Percentiles rank a stretch among this genome's conserved stretches.
Conservation (phyloP, 139 green algal genomes). For the Coccomyxa sp. region DNA sequence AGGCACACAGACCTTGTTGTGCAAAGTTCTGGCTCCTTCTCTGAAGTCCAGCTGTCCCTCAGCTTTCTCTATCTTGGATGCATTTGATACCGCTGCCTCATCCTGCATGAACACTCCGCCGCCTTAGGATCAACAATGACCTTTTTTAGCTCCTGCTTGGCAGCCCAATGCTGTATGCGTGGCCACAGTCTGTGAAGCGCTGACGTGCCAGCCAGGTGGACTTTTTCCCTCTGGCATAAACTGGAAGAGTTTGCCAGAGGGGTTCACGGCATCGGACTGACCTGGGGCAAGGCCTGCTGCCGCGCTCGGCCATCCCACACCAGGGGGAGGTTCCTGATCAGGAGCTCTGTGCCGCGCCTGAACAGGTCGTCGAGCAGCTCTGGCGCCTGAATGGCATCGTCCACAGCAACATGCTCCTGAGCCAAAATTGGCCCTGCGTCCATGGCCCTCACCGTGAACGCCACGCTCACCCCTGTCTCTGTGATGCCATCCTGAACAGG, state of each 20-base stretch:
- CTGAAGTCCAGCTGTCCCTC: constrained; percentile 72
- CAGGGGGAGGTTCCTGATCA: constrained; percentile 55
- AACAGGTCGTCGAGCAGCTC: constrained; percentile 83
- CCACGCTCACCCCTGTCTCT: constrained; percentile 81
- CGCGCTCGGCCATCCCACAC: constrained; percentile 59
- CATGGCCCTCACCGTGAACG: constrained; percentile 92
- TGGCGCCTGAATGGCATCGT: constrained; percentile 60
- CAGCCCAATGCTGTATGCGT: too few relatives aligned
- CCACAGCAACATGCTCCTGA: constrained; percentile 46
- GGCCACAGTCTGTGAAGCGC: too few relatives aligned
- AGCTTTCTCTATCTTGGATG: constrained; percentile 74
- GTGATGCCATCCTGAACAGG: constrained; percentile 52
- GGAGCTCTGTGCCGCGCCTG: constrained; percentile 51
- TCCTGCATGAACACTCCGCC: constrained; percentile 23
- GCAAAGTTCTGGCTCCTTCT: constrained; percentile 47
- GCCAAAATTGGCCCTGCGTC: constrained; percentile 91
- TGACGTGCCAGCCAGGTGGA: background rate
- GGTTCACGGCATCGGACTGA: background rate
- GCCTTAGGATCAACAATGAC: background rate
- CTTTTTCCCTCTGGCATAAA: background rate
- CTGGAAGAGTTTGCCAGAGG: background rate
- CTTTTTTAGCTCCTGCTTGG: background rate
- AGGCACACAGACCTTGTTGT: constrained; percentile 69
- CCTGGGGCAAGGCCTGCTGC: constrained; percentile 41
- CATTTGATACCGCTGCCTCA: constrained; percentile 55